Evolutionary conservation across 306 rosid genomes (phyloP), one percentile per base, ranked within the genome.

Genomic region (Arachis hypogaea): DNA sequence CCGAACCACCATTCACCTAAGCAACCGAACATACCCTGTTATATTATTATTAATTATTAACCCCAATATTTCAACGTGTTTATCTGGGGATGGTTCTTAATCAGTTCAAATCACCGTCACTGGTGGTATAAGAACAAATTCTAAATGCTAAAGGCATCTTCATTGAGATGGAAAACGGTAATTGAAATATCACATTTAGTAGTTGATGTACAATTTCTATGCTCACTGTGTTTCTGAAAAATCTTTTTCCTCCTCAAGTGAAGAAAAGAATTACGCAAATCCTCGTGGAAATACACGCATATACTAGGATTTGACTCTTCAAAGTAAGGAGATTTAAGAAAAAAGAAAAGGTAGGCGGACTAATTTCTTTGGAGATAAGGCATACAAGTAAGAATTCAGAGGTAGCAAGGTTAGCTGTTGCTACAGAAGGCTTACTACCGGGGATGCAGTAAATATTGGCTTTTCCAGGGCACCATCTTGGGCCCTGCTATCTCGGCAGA

Each of bases 371-470:
- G 29, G 0, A 22, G 77, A 28, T 18, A 71, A 50, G 7, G n/a
- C 30, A 22, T 61, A 40, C 47, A 68, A 33, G 38, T 12, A 11
- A 28, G 29, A 79, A 67, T 59, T 67, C 65, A 33, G 68, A 59
- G 63, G 74, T 56, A 66, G 43, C 80, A 65, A 55, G 58, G 63
- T 72, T 61, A 55, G 47, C 5, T 22, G 44, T 58, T 73, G 66
- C 73, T 82, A 84, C 60, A 75, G 68, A 57, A 83, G 89, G 63
- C 70, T 87, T 63, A 73, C 74, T 29, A 76, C 76, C 7, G 93
- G 88, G 29, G 93, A 85, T 59, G 91, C 22, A 54, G 64, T 83
- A 58, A 92, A 84, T 67, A 87, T 36, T 4, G 88, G 84, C 80
- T 78, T 92, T 69, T 86, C 91, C 59, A 58, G 70, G 75, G 52